Base-by-base conservation (phyloP, 2,329 filamentous ascomycete genomes). In the Oidium heveae region DNA sequence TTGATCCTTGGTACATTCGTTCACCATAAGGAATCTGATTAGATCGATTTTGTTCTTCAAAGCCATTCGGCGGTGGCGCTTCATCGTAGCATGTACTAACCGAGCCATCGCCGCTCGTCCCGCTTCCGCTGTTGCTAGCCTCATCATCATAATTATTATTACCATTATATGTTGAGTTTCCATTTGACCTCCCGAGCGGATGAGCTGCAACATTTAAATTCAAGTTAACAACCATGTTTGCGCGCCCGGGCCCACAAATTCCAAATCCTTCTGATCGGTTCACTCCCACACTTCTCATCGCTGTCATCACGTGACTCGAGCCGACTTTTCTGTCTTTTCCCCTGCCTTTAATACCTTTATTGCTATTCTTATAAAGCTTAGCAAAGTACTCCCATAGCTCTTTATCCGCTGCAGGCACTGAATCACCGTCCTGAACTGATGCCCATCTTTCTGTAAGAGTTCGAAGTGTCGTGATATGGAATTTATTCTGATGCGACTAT, bases 291-390 rank as follows among this genome's bases (percentile, higher is more conserved):
- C 15, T 54, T 28, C 58, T 39, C 57, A 60, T 57, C 2, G 28
- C 22, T 50, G 33, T 39, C 28, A 41, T 54, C 44, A 53, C 54
- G 32, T 54, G 53, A 53, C 54, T 57, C 3, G 58, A 53, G 16
- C 60, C 65, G 54, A 87, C 82, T 56, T 79, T 79, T 55, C 86
- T 74, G 61, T 88, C 84, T 65, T 89, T 91, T 46, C 91, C 91
- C 49, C 91, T 80, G 12, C 91, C 91, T 68, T 95, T 96, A 72
- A 96, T 95, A 1, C 91, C 91, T 68, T 94, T 94, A 74, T 96
- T 96, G 69, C 84, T 88, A 69, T 96, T 93, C 72, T 94, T 94
- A 74, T 94, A 95, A n/a, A 94, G 73, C 0, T 74, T 74, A 4
- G 80, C 76, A 64, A 96, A 91, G 69, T 94, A 94, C 60, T 83